These are phyloP conservation scores for Rhododendron simsii DNA, from an alignment of 148 eudicot genomes.

Conservation along the genomic window DNA sequence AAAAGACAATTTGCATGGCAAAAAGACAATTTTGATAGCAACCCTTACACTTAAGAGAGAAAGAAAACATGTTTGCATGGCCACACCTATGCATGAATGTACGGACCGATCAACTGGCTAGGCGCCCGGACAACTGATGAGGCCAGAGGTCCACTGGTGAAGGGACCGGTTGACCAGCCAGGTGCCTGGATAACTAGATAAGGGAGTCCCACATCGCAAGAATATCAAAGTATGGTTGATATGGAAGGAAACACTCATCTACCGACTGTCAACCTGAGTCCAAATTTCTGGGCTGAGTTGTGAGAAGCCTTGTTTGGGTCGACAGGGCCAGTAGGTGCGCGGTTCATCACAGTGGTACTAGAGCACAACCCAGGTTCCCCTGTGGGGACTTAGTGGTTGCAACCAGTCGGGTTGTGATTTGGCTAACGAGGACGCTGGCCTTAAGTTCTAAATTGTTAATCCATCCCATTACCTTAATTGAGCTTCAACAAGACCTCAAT, in stretches of 20 bases:
- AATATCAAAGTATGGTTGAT: background rate
- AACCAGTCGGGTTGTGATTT: background rate
- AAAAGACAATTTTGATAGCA: background rate
- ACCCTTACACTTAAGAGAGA: background rate
- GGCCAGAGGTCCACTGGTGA: background rate
- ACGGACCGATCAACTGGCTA: background rate
- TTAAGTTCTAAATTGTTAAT: background rate
- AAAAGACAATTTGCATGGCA: background rate
- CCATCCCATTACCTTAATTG: background rate
- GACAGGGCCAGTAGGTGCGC: background rate
- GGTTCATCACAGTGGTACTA: background rate
- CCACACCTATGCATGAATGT: background rate
- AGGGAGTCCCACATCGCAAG: background rate
- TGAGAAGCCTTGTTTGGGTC: background rate
- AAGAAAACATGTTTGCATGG: background rate
- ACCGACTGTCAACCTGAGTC: background rate
- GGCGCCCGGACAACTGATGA: background rate
- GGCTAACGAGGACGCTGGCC: background rate
- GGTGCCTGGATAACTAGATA: background rate
- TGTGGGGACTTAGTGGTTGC: background rate
- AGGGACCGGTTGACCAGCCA: background rate
- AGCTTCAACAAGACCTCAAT: background rate
- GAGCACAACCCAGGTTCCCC: background rate
- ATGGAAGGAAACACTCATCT: background rate
- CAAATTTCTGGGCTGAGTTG: background rate